These are phyloP conservation scores for Phlyctochytrium bullatum DNA, from an alignment of 192 early-diverging fungal genomes.

Conservation along the genomic window DNA sequence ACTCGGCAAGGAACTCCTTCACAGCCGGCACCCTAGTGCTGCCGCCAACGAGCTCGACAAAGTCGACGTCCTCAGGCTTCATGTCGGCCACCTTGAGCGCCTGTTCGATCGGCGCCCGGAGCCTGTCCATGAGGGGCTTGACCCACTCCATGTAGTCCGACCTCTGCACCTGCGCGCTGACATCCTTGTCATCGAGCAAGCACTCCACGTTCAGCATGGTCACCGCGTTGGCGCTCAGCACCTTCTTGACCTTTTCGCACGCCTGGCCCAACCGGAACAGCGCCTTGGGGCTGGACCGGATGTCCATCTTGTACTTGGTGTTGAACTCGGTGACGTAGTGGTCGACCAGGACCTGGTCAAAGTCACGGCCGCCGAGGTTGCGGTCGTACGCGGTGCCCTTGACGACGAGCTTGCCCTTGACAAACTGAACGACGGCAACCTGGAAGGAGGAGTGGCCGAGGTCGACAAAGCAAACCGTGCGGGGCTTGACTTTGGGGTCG, in stretches of 20 bases:
- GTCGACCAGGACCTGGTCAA: conserved; percentile 86
- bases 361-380: conserved; percentile 92
- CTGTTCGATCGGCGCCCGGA: conserved; percentile 70
- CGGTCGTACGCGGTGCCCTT: conserved; percentile 89
- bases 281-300: conserved; percentile 85
- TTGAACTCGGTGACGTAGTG: conserved; percentile 85
- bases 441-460: conserved; percentile 87
- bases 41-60: conserved; percentile 93
- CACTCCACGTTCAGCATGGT: conserved; percentile 93
- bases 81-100: conserved; percentile 76
- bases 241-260: conserved; percentile 95
- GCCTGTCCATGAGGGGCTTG: conserved; percentile 65
- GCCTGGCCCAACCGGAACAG: conserved; percentile 84
- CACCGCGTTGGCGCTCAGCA: conserved; percentile 86
- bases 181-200: conserved; percentile 95
- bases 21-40: conserved; percentile 92
- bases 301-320: conserved; percentile 94
- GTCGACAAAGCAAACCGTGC: conserved; percentile 91
- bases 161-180: conserved; percentile 76
- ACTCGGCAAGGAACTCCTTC: conserved; percentile 82
- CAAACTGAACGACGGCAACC: conserved; percentile 84
- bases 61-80: conserved; percentile 79
- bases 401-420: conserved; percentile 95
- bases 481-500: conserved; percentile 70
- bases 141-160: conserved; percentile 83